Conservation (phyloP, 345 rosid genomes). For the Sonneratia alba region DNA sequence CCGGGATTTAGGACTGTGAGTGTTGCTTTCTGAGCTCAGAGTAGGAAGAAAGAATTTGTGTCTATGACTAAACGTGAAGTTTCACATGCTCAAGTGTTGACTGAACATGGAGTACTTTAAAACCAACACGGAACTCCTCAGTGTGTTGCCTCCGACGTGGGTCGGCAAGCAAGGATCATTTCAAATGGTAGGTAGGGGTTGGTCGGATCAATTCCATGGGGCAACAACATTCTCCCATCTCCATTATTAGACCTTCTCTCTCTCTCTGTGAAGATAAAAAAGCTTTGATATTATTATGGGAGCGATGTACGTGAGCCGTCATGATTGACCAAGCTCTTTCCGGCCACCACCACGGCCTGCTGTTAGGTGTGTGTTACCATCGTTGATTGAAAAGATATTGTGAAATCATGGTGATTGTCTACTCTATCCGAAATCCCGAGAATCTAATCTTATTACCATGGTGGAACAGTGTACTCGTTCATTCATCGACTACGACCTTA, state of each 20-base stretch:
- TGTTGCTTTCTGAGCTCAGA: neutral
- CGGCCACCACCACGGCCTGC: neutral
- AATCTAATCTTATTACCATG: too few relatives aligned
- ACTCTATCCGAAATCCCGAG: too few relatives aligned
- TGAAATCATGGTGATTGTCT: too few relatives aligned
- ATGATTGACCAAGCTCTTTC: neutral
- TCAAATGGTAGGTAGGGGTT: neutral
- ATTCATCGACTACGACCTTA: too few relatives aligned
- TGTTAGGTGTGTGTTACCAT: too few relatives aligned
- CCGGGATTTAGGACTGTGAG: neutral
- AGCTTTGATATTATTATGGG: too few relatives aligned
- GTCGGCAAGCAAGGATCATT: neutral
- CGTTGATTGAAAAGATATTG: too few relatives aligned
- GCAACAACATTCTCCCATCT: too few relatives aligned
- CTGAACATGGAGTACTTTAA: neutral
- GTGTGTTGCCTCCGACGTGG: neutral
- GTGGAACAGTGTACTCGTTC: too few relatives aligned
- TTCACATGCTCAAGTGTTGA: conserved; percentile 4
- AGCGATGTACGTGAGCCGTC: neutral
- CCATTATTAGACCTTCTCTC: too few relatives aligned
- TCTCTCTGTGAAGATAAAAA: too few relatives aligned
- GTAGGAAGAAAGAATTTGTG: neutral
- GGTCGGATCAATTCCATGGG: neutral
- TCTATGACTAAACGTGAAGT: neutral
- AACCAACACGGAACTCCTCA: neutral